Evolutionary conservation across 1,139 yeast species (phyloP).

Genomic region (Yamadazyma triangularis): DNA sequence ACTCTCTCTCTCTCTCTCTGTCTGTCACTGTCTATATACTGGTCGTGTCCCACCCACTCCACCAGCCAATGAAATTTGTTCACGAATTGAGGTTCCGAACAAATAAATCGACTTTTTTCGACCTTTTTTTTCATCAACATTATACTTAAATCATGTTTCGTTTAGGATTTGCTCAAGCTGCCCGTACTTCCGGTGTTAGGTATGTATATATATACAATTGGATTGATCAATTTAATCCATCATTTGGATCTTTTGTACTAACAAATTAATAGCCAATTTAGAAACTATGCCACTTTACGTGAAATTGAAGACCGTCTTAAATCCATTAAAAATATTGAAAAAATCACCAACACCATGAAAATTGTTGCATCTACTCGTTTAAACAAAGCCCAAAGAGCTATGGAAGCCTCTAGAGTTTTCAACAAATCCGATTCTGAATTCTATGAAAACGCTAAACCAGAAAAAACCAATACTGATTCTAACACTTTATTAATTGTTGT

Average conservation of each 20-base stretch:
- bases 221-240: too few species aligned
- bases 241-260: too few species aligned
- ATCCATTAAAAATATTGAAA: slow-evolving; percentile 97
- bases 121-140: slow-evolving; percentile 10
- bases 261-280: slow-evolving; percentile 14
- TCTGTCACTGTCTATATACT: too few species aligned
- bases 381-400: slow-evolving; percentile 93
- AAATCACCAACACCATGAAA: slow-evolving; percentile 99
- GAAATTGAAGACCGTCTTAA: slow-evolving; percentile 98
- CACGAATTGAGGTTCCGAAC: slow-evolving; percentile 14
- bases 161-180: slow-evolving; percentile 59
- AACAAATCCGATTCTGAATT: slow-evolving; percentile 78
- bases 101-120: slow-evolving; percentile 9
- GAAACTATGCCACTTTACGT: slow-evolving; percentile 97
- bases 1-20: too few species aligned
- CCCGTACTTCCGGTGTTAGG: slow-evolving; percentile 58
- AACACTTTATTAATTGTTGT: slow-evolving; percentile 73
- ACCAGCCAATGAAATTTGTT: slow-evolving; percentile 17
- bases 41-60: slow-evolving; percentile 8
- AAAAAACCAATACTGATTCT: slow-evolving; percentile 48
- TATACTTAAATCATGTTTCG: too few species aligned
- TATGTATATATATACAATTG: too few species aligned
- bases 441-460: slow-evolving; percentile 77
- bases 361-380: slow-evolving; percentile 98
- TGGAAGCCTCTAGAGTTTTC: slow-evolving; percentile 84